phyloP scores from a whole-genome alignment of 495 filamentous ascomycete genomes.

The Collariella sp. region DNA sequence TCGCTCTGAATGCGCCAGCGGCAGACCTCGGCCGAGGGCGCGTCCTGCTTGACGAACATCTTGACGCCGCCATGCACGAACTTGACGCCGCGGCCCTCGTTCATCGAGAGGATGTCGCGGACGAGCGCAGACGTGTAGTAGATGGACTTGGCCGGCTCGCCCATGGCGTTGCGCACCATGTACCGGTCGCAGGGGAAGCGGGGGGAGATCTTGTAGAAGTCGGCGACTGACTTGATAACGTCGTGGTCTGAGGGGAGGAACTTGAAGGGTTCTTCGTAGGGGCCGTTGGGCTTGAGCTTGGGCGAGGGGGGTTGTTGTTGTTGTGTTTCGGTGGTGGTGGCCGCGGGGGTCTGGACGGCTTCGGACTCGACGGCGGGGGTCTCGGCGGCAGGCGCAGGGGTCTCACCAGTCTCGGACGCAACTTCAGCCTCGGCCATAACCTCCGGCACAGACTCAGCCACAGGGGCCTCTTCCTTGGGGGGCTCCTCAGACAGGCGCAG shows the following conservation, averaged over 20 bases:
- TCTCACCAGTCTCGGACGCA: constrained; percentile 13
- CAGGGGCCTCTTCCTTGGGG: constrained; percentile 19
- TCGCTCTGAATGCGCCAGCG: constrained; percentile 93
- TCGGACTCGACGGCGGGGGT: constrained; percentile 13
- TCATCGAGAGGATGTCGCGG: constrained; percentile 67
- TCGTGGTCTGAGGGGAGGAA: constrained; percentile 64
- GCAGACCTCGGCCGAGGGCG: constrained; percentile 73
- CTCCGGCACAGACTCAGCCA: constrained; percentile 19
- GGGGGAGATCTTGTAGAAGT: constrained; percentile 73
- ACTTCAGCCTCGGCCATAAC: constrained; percentile 15
- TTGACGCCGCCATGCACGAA: constrained; percentile 96
- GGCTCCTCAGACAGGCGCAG: constrained; percentile 28
- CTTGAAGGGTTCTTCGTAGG: constrained; percentile 85
- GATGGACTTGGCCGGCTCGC: constrained; percentile 74
- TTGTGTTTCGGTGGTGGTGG: not conserved
- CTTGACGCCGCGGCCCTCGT: constrained; percentile 83
- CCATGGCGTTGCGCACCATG: constrained; percentile 87
- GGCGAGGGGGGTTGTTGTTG: constrained; percentile 9
- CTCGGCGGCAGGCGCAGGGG: constrained; percentile 6
- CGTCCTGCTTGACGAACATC: constrained; percentile 97
- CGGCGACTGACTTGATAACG: constrained; percentile 63
- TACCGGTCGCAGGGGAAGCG: constrained; percentile 84
- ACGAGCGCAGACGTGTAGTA: constrained; percentile 90
- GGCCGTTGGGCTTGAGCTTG: constrained; percentile 36
- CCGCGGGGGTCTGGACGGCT: constrained; percentile 5